Conservation (phyloP, 169 alveolate species). For the Plasmodium cynomolgi region DNA sequence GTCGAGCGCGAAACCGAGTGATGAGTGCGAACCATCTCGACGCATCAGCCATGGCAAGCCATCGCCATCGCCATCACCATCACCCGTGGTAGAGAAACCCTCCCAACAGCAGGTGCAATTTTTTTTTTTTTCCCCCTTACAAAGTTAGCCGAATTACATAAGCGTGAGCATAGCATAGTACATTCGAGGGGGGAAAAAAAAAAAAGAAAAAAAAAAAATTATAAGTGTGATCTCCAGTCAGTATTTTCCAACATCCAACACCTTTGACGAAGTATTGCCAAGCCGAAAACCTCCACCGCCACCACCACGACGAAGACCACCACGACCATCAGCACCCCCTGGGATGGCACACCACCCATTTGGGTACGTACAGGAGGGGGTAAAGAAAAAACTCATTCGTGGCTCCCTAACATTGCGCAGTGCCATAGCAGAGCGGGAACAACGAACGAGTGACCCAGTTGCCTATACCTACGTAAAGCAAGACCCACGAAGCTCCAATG, state of each 20-base stretch:
- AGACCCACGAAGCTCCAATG: not conserved
- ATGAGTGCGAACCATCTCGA: not conserved
- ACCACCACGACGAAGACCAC: too few relatives aligned
- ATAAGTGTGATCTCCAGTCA: not conserved
- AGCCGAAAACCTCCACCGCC: not conserved
- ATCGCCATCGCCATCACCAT: not conserved
- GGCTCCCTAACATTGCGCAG: not conserved
- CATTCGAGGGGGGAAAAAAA: not conserved
- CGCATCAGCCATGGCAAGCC: not conserved
- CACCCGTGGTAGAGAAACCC: not conserved
- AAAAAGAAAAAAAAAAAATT: not conserved
- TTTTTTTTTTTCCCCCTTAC: not conserved
- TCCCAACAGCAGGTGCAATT: not conserved
- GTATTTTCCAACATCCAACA: not conserved
- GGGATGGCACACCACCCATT: not conserved
- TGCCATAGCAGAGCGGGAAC: not conserved
- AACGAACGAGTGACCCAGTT: not conserved
- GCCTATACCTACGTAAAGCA: not conserved
- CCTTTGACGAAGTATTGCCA: not conserved
- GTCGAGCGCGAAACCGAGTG: not conserved
- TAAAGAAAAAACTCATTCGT: not conserved
- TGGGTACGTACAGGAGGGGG: not conserved
- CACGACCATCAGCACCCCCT: not conserved
- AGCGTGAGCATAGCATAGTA: not conserved
- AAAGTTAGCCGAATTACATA: not conserved